These are phyloP conservation scores for Lipomyces spencermartinsiae DNA, from an alignment of 805 yeast species.

Conservation along the genomic window DNA sequence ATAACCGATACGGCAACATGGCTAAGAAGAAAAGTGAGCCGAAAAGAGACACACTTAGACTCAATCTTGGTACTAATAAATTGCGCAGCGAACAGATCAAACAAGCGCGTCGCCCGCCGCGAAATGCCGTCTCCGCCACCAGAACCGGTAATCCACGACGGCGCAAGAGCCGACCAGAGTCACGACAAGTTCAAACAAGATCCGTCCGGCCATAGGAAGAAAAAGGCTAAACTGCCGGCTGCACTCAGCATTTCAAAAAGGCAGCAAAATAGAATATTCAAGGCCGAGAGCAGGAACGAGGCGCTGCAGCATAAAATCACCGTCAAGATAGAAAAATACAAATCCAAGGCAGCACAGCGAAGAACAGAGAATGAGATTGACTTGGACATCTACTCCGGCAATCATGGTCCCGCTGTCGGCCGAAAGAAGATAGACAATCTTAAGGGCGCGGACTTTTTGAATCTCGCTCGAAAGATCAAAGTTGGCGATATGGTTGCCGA, in stretches of 20 bases:
- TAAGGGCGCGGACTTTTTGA: conserved; percentile 11
- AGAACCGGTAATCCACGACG: conserved; percentile 23
- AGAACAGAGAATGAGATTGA: conserved; percentile 18
- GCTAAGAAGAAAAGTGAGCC: conserved; percentile 23
- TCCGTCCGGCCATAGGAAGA: conserved; percentile 7
- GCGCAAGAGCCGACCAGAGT: conserved; percentile 15
- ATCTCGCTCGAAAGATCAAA: conserved; percentile 16
- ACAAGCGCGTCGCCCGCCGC: conserved; percentile 33
- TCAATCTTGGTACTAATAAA: background rate
- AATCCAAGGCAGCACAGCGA: conserved; percentile 32
- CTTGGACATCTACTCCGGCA: conserved; percentile 1
- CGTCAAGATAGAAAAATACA: conserved; percentile 8
- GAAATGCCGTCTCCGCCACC: conserved; percentile 26
- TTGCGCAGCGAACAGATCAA: conserved; percentile 21
- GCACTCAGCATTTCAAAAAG: conserved; percentile 9
- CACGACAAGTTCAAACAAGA: background rate
- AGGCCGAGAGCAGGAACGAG: conserved; percentile 19
- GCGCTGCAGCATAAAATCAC: conserved; percentile 8
- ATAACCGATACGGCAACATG: conserved; percentile 2
- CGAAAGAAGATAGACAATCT: background rate
- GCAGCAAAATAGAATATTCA: conserved; percentile 9
- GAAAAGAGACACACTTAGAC: too few species aligned
- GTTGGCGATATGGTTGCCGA: conserved; percentile 28
- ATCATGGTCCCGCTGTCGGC: background rate
- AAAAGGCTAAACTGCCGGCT: background rate